These are phyloP conservation scores for Ilyonectria sp. DNA, from an alignment of 2,329 filamentous ascomycete genomes.

Conservation along the genomic window DNA sequence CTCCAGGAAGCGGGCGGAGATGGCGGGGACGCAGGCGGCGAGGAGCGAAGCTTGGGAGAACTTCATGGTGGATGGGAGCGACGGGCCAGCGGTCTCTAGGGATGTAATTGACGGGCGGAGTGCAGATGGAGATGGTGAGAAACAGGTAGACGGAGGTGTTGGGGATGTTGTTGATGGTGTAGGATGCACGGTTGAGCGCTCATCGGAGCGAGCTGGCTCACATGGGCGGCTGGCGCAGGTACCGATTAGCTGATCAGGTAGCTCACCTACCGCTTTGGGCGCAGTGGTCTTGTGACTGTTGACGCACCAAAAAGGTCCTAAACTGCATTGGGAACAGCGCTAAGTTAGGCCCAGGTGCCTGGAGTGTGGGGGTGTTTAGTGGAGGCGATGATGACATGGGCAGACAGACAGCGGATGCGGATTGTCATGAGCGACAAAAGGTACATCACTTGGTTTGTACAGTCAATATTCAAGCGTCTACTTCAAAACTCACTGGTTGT, in stretches of 20 bases:
- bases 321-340: neutral
- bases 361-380: neutral
- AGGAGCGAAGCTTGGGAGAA: conserved; percentile 67
- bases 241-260: conserved; percentile 5
- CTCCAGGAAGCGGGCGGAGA: conserved; percentile 71
- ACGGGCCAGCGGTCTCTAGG: neutral
- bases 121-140: neutral
- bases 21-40: conserved; percentile 68
- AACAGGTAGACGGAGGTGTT: neutral
- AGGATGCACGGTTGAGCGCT: conserved; percentile 1
- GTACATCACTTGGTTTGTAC: too few relatives aligned
- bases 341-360: neutral
- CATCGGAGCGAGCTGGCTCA: conserved; percentile 22
- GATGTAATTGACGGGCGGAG: neutral
- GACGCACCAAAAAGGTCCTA: conserved; percentile 18
- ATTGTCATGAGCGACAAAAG: neutral
- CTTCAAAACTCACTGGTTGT: too few relatives aligned
- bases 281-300: conserved; percentile 24
- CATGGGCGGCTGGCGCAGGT: conserved; percentile 17
- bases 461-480: too few relatives aligned
- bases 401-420: neutral
- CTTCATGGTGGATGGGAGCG: conserved; percentile 60
- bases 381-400: neutral
- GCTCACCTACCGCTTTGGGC: conserved; percentile 19
- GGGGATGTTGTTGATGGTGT: conserved; percentile 7